Conservation (phyloP, 139 green algal species). For the Prasinococcaceae sp. region DNA sequence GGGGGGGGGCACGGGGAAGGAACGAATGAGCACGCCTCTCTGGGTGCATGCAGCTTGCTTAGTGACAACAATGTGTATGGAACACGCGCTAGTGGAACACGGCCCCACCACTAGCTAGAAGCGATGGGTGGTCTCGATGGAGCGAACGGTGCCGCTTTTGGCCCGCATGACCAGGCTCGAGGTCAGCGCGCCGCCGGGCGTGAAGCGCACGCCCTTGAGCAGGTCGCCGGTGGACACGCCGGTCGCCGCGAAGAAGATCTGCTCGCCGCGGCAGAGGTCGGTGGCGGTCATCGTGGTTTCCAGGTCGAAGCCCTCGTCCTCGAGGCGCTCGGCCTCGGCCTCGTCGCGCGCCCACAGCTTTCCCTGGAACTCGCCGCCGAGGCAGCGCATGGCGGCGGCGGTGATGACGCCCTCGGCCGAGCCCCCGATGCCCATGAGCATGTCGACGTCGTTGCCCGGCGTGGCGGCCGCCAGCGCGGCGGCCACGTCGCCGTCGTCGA, state of each 20-base stretch:
- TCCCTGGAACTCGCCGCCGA: slow-evolving; percentile 52
- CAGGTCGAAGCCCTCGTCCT: slow-evolving; percentile 31
- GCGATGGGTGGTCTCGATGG: background rate
- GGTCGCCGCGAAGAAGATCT: slow-evolving; percentile 69
- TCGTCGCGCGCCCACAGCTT: slow-evolving; percentile 46
- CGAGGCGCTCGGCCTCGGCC: slow-evolving; percentile 26
- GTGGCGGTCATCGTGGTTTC: slow-evolving; percentile 16
- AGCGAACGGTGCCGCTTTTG: slow-evolving; percentile 38
- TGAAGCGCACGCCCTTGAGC: slow-evolving; percentile 44
- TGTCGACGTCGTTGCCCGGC: slow-evolving; percentile 39
- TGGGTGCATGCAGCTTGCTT: too few relatives aligned
- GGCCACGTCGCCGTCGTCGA: slow-evolving; percentile 47
- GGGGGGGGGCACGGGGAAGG: too few relatives aligned
- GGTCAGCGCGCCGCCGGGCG: slow-evolving; percentile 42
- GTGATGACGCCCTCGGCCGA: slow-evolving; percentile 18
- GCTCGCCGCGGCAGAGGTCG: slow-evolving; percentile 30
- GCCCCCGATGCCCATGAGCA: slow-evolving; percentile 51
- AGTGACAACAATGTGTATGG: too few relatives aligned
- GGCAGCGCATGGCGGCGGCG: slow-evolving; percentile 45
- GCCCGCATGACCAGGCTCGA: slow-evolving; percentile 65
- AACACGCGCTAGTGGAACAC: too few relatives aligned
- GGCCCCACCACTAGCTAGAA: too few relatives aligned
- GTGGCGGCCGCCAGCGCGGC: slow-evolving; percentile 58
- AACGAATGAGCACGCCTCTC: too few relatives aligned
- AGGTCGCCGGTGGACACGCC: slow-evolving; percentile 63